phyloP scores from a whole-genome alignment of 805 yeast species.

The Wickerhamomyces chaumierensis region DNA sequence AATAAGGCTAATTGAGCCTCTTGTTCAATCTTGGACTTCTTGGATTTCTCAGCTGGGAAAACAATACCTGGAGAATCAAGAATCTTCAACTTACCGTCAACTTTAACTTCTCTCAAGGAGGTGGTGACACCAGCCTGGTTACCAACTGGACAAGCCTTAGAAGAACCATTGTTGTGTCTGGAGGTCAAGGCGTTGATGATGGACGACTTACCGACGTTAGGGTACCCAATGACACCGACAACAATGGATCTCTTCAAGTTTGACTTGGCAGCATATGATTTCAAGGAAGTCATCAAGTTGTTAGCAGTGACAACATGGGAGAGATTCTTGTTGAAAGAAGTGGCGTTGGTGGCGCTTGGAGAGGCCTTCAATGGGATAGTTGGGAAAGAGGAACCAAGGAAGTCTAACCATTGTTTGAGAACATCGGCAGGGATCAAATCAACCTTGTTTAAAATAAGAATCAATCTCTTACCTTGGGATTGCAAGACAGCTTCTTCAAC shows the following conservation, averaged over 20 bases:
- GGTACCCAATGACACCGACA: slow-evolving; percentile 96
- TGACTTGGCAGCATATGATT: slow-evolving; percentile 80
- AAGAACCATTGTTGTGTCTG: slow-evolving; percentile 60
- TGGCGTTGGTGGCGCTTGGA: slow-evolving; percentile 57
- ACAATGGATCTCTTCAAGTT: slow-evolving; percentile 83
- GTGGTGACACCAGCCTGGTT: slow-evolving; percentile 98
- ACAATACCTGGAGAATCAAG: slow-evolving; percentile 97
- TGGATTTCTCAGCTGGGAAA: slow-evolving; percentile 62
- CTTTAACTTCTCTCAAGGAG: slow-evolving; percentile 78
- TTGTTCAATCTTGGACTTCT: slow-evolving; percentile 46
- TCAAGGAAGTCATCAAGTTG: neutral
- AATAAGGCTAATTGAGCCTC: slow-evolving; percentile 83
- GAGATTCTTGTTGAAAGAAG: slow-evolving; percentile 20
- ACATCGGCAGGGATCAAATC: slow-evolving; percentile 67
- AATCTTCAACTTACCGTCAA: slow-evolving; percentile 79
- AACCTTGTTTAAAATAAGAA: slow-evolving; percentile 91
- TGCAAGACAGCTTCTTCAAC: slow-evolving; percentile 94
- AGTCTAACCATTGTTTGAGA: slow-evolving; percentile 12
- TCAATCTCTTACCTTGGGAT: slow-evolving; percentile 92
- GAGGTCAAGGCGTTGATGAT: slow-evolving; percentile 81
- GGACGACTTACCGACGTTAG: slow-evolving; percentile 96
- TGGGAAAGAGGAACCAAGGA: slow-evolving; percentile 76
- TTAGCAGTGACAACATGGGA: neutral
- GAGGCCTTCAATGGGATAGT: slow-evolving; percentile 83
- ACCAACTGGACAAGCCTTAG: slow-evolving; percentile 88